Percentiles rank a stretch among this genome's conserved stretches.
Evolutionary conservation across 345 rosid genomes (phyloP).

Genomic region (Lepidium sativum): DNA sequence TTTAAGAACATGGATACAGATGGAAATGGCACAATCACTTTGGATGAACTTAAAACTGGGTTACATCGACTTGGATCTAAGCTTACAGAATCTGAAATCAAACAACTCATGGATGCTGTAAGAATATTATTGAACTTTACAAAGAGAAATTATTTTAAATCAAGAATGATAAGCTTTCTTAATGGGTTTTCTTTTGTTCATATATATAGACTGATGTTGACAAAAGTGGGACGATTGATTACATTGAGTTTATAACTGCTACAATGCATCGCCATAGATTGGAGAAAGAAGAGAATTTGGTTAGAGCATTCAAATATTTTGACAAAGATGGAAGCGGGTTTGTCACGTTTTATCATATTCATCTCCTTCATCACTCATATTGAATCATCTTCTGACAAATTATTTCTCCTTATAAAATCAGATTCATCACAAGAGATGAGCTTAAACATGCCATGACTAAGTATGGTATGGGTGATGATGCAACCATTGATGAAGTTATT

Average conservation of each 20-base stretch:
- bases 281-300: slow-evolving; percentile 70
- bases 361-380: background rate
- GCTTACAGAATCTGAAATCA: slow-evolving; percentile 63
- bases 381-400: background rate
- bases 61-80: slow-evolving; percentile 71
- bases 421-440: slow-evolving; percentile 87
- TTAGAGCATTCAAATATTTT: slow-evolving; percentile 64
- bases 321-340: slow-evolving; percentile 82
- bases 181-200: slow-evolving; percentile 1
- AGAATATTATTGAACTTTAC: slow-evolving; percentile 13
- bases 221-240: slow-evolving; percentile 72
- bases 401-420: background rate
- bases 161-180: background rate
- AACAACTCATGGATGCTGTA: slow-evolving; percentile 95
- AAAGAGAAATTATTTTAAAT: background rate
- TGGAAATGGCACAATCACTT: slow-evolving; percentile 73
- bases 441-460: slow-evolving; percentile 58
- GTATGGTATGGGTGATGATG: slow-evolving; percentile 75
- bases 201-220: slow-evolving; percentile 78
- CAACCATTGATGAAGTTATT: slow-evolving; percentile 62
- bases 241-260: slow-evolving; percentile 78
- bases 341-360: background rate
- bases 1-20: slow-evolving; percentile 91
- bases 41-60: slow-evolving; percentile 67
- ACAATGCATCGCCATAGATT: slow-evolving; percentile 80